These are phyloP conservation scores for Rosa rugosa DNA, from an alignment of 306 rosid genomes.

Conservation along the genomic window DNA sequence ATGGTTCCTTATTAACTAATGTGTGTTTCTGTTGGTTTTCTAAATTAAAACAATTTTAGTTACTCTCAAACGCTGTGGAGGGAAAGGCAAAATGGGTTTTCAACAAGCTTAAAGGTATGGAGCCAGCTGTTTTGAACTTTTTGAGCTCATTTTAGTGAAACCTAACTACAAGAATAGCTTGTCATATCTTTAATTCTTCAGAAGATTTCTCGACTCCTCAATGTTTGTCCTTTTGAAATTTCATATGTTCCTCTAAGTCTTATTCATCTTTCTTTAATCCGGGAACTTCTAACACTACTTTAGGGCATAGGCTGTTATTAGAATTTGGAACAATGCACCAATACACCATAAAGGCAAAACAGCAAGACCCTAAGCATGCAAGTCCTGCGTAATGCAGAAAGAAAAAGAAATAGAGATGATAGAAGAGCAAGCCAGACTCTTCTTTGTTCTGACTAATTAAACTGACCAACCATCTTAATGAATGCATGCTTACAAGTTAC, in stretches of 20 bases:
- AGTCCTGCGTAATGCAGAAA: background rate
- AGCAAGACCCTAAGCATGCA: background rate
- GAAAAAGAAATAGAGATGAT: background rate
- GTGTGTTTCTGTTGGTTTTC: background rate
- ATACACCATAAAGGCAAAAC: background rate
- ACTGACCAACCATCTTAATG: background rate
- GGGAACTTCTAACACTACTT: too few species aligned
- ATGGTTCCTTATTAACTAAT: background rate
- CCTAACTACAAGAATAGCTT: background rate
- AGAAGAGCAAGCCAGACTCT: background rate
- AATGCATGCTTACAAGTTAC: background rate
- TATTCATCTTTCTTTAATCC: background rate
- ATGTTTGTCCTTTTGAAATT: background rate
- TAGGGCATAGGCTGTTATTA: background rate
- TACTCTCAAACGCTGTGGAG: constrained; percentile 74
- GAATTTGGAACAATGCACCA: background rate
- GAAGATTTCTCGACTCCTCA: background rate
- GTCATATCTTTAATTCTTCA: background rate
- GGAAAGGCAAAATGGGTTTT: constrained; percentile 91
- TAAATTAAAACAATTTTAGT: constrained; percentile 31
- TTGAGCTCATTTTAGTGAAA: background rate
- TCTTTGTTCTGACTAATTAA: background rate
- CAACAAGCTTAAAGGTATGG: constrained; percentile 81
- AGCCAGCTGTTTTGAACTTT: background rate
- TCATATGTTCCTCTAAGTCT: background rate